These are phyloP conservation scores for Boletus barrowsii DNA, from an alignment of 768 basidiomycete species.

Conservation along the genomic window DNA sequence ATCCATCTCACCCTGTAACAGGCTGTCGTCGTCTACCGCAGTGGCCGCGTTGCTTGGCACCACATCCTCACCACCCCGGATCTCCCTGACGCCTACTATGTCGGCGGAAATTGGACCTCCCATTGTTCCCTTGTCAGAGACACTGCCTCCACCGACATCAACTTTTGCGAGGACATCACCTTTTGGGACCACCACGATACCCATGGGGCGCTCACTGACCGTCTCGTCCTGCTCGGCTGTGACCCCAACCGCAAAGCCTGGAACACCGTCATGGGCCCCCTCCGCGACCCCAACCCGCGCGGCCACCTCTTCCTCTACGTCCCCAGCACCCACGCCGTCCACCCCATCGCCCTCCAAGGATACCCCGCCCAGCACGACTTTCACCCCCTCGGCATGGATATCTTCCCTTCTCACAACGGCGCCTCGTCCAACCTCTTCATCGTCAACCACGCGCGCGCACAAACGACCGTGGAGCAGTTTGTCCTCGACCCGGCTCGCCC, in stretches of 20 bases:
- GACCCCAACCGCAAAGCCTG: conserved; percentile 51
- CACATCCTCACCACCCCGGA: conserved; percentile 40
- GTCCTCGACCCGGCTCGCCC: conserved; percentile 43
- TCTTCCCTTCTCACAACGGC: conserved; percentile 49
- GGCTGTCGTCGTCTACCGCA: conserved; percentile 46
- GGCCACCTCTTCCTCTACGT: conserved; percentile 62
- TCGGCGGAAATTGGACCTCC: conserved; percentile 43
- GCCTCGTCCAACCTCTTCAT: conserved; percentile 57
- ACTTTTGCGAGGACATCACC: conserved; percentile 60
- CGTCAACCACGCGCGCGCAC: conserved; percentile 63
- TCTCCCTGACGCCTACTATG: conserved; percentile 51
- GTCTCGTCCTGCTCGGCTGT: conserved; percentile 42
- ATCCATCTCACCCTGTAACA: conserved; percentile 12
- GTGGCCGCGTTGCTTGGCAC: conserved; percentile 40
- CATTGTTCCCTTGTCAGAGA: conserved; percentile 45
- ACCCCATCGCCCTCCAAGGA: conserved; percentile 43
- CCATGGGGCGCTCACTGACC: conserved; percentile 38
- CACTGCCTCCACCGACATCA: conserved; percentile 30
- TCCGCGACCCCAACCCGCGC: conserved; percentile 53
- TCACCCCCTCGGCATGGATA: conserved; percentile 67
- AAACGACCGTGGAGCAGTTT: conserved; percentile 70
- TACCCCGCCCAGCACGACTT: conserved; percentile 62
- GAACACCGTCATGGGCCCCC: conserved; percentile 78
- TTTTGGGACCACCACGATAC: conserved; percentile 60
- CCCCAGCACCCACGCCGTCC: conserved; percentile 25